Evolutionary conservation across 192 early-diverging fungal species (phyloP), one percentile per base, ranked within the genome.

Genomic region (Piromyces finnis): DNA sequence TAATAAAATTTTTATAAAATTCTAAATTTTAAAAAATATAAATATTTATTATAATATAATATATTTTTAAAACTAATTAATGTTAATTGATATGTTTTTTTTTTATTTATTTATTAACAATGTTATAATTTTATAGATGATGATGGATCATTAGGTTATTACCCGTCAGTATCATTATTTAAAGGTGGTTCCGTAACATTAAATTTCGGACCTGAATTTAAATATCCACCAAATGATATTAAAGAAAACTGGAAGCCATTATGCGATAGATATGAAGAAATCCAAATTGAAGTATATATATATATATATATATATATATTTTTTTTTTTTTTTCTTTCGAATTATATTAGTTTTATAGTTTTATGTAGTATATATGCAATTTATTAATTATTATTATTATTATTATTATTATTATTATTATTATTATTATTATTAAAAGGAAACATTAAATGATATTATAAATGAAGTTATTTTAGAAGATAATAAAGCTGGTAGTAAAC

Each of bases 121-220:
- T n/a, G n/a, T n/a, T n/a, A n/a, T n/a, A n/a, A n/a, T 39, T 14
- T 14, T 3, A 78, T 83, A 12, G 85, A 86, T 51, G 91, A 92
- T 77, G 91, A 92, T 77, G 91, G 91, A 4, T 88, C 90, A 4
- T 80, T 88, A 9, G 91, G 91, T 0, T 92, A 92, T 82, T 92
- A 91, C 79, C 91, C 91, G 12, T 85, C 84, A 5, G 87, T 92
- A 28, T 89, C 88, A 51, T 87, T 92, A 26, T 92, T 87, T 81
- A 82, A 87, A 77, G 90, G 91, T 41, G 91, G 88, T 18, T 84
- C 87, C 2, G 90, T 88, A 9, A 90, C 88, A 0, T 84, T 87
- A 79, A 91, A 92, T 79, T 90, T 90, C 83, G 91, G 91, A 9
- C 91, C 91, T 4, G 78, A 90, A 22, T 91, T 92, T 79, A 79